Percentiles rank a stretch among this genome's conserved stretches.
Evolutionary conservation across 176 grass and related monocot species (phyloP).

Genomic region (Musa itinerans): DNA sequence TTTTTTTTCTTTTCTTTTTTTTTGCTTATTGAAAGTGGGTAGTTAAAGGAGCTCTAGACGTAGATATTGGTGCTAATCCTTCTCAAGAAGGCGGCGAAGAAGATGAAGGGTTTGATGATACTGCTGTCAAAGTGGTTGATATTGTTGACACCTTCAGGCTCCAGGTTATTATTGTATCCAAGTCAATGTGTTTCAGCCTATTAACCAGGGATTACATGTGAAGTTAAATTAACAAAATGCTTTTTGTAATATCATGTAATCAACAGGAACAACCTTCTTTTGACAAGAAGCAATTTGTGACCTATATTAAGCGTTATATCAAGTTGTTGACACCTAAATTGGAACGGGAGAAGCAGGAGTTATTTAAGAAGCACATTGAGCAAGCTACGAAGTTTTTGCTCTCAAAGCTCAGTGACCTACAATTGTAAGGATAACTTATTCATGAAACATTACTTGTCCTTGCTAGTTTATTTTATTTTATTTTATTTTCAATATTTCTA

Average conservation of each 20-base stretch:
- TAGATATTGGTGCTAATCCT: constrained; percentile 88
- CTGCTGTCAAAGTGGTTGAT: constrained; percentile 60
- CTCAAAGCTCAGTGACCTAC: constrained; percentile 71
- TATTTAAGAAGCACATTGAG: constrained; percentile 60
- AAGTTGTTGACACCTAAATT: constrained; percentile 42
- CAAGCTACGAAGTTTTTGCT: constrained; percentile 55
- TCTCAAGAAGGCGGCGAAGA: constrained; percentile 67
- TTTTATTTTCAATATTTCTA: too few relatives aligned
- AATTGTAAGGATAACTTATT: constrained; percentile 48
- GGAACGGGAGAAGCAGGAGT: constrained; percentile 26
- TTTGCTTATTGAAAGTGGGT: constrained; percentile 63
- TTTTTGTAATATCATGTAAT: not conserved
- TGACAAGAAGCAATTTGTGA: constrained; percentile 66
- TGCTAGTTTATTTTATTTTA: too few relatives aligned
- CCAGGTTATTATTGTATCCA: constrained; percentile 30
- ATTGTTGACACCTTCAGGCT: constrained; percentile 88
- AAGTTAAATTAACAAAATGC: not conserved
- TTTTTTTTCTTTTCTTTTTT: not conserved
- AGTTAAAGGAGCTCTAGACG: constrained; percentile 43
- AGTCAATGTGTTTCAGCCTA: not conserved
- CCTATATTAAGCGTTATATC: constrained; percentile 72
- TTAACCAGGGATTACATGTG: too few relatives aligned
- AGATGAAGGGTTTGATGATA: constrained; percentile 62
- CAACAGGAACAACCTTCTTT: constrained; percentile 78
- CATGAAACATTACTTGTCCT: too few relatives aligned